Base-by-base conservation (phyloP, 768 basidiomycete genomes). In the Exsudoporus frostii region DNA sequence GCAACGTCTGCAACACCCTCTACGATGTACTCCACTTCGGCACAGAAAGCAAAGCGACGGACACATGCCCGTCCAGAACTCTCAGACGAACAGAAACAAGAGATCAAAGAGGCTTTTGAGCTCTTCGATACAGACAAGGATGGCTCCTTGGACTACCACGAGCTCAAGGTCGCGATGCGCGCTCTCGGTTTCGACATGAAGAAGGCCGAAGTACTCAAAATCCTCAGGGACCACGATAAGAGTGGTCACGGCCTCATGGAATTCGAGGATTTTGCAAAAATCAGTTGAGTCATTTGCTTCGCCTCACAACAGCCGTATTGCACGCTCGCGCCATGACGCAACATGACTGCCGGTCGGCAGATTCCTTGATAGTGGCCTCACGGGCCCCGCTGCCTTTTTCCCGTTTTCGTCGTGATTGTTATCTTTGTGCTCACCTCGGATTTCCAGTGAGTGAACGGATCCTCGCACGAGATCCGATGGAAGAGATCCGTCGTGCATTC, bases 71-170 rank as follows among this genome's bases (percentile, higher is more conserved):
- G 90, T 33, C 91, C 90, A 58, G 90, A 93, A 56, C 83, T 93
- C 48, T 80, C 85, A 9, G 91, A 93, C 41, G 90, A 93, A 67
- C 90, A 92, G 64, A 90, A 90, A 63, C 90, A 93, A 63, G 97
- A 99, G 72, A 95, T 98, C 50, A 94, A 94, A 71, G 97, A 99
- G 65, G 97, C 97, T 0, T 99, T 99, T 65, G 96, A 98, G 71
- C 85, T 99, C 50, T 99, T 99, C 68, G 97, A 99, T 74, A 91
- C 94, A 41, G 97, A 99, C 80, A 97, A 98, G 77, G 97, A 99
- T 66, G 92, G 92, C 32, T 85, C 81, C 47, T 78, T 98, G 51
- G 97, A 98, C 74, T 98, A 98, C 73, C 97, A 99, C 74, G 97
- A 99, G 69, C 81, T 98, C 64, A 99, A 98, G 72, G 97, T 99